Conservation (phyloP, 2,329 filamentous ascomycete genomes). For the Aspergillus sp. region DNA sequence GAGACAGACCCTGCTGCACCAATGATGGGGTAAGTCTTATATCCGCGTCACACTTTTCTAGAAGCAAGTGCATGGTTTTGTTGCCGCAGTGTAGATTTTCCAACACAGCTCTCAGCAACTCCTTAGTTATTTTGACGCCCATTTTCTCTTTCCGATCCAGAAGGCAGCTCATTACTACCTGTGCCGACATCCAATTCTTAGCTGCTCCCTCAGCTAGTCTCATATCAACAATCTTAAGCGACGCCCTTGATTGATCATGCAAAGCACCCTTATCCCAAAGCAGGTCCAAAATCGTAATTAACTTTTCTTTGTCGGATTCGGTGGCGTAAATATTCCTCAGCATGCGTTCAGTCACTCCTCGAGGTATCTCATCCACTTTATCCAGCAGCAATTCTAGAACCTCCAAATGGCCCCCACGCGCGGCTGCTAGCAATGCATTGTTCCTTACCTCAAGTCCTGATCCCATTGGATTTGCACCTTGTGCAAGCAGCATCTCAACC, state of each 20-base stretch:
- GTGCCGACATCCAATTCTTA: fast-evolving
- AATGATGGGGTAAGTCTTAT: not conserved
- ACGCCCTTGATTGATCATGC: not conserved
- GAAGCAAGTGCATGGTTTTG: not conserved
- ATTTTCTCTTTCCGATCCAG: not conserved
- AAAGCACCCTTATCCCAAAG: conserved; percentile 1
- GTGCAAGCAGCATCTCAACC: not conserved
- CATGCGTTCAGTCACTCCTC: not conserved
- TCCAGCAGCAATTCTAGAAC: not conserved
- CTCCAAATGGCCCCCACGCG: not conserved
- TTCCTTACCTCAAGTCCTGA: not conserved
- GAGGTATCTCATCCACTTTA: not conserved
- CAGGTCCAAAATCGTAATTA: not conserved
- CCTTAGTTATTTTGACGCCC: not conserved
- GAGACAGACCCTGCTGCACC: not conserved
- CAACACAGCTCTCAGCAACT: not conserved
- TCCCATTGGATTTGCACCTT: not conserved
- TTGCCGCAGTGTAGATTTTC: not conserved
- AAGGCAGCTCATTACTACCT: not conserved
- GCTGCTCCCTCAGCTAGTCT: not conserved
- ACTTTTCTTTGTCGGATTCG: not conserved
- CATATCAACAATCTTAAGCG: not conserved
- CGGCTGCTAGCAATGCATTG: not conserved
- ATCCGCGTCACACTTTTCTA: not conserved
- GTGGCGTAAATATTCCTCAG: not conserved